A percentile compares a stretch with the other conserved stretches of the same genome.
phyloP scores from a whole-genome alignment of 805 yeast genomes.

The Lachancea lanzarotensis region DNA sequence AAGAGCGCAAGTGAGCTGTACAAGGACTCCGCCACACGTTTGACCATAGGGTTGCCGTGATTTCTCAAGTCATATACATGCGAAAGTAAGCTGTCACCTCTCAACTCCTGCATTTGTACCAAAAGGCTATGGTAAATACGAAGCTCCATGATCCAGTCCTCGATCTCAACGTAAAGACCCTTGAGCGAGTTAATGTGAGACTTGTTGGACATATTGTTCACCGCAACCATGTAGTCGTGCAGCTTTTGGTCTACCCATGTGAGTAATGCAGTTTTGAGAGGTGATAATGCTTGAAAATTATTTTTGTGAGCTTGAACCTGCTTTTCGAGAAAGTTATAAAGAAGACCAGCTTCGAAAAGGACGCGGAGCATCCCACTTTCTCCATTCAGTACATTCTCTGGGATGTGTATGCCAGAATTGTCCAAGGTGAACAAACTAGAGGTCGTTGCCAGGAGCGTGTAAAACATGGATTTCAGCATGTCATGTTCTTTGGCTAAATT shows the following conservation, averaged over 20 bases:
- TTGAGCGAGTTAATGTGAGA: conserved; percentile 27
- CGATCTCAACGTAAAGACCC: conserved; percentile 33
- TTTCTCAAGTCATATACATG: conserved; percentile 42
- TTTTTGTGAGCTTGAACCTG: conserved; percentile 26
- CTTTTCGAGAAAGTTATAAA: conserved; percentile 44
- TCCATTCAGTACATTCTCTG: conserved; percentile 49
- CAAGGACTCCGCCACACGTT: conserved; percentile 37
- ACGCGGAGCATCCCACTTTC: conserved; percentile 48
- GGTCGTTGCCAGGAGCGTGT: conserved; percentile 55
- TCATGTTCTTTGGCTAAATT: conserved; percentile 35
- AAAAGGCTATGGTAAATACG: conserved; percentile 48
- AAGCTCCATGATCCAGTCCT: conserved; percentile 48
- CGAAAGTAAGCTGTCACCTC: conserved; percentile 50
- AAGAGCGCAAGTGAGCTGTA: conserved; percentile 47
- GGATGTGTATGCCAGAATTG: conserved; percentile 36
- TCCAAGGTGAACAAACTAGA: conserved; percentile 48
- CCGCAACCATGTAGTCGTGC: conserved; percentile 36
- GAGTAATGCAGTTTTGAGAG: conserved; percentile 56
- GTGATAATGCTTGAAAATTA: conserved; percentile 35
- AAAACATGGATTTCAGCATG: conserved; percentile 43
- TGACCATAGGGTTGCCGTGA: conserved; percentile 59
- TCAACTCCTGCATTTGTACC: conserved; percentile 27
- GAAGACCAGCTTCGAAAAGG: conserved; percentile 65
- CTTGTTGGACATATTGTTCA: conserved; percentile 41
- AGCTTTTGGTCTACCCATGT: conserved; percentile 41